Base-by-base conservation (phyloP, 495 filamentous ascomycete genomes). In the Neurospora intermedia region DNA sequence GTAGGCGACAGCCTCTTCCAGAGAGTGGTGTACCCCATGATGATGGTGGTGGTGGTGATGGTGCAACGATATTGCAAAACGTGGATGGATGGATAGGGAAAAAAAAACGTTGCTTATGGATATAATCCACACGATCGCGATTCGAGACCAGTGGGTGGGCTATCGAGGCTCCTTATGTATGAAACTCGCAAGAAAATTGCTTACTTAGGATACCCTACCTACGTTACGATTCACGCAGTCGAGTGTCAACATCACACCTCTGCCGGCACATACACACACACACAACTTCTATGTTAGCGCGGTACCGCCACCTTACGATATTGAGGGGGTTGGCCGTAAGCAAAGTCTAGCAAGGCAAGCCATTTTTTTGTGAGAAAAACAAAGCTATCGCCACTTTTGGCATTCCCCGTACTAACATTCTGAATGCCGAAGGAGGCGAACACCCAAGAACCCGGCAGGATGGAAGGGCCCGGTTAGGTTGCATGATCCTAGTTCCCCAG, bases 1-100 rank as follows among this genome's bases (percentile, higher is more conserved):
- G 77, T 76, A 45, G 82, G 76, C 45, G 84, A 82, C 8, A 85
- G 80, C 35, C 78, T 80, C 73, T 79, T 80, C 84, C 83, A 86
- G 13, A 84, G 62, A 5, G 80, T 84, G 31, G 78, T 82, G 74
- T 83, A 84, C 9, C 79, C 81, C 81, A 85, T 79, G 69, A 15
- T 62, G 59, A 43, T 69, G 72, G 69, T 38, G 75, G 62, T 38
- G 62, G 41, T 20, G 46, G 62, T 38, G 62, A 27, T 20, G 46
- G 70, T 45, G n/a, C 35, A 59, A 35, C 35, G 23, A 73, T 40
- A 54, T 73, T 43, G 73, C 40, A 38, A 71, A 69, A 75, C 35
- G 69, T 75, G 31, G 41, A 66, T 43, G 74, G 72, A 69, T 70
- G 70, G 35, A 38, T 35, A 35, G 31, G 4, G 2, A 35, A 4